Conservation (phyloP, 352 stramenopile species). For the Elongisporangium undulatum region DNA sequence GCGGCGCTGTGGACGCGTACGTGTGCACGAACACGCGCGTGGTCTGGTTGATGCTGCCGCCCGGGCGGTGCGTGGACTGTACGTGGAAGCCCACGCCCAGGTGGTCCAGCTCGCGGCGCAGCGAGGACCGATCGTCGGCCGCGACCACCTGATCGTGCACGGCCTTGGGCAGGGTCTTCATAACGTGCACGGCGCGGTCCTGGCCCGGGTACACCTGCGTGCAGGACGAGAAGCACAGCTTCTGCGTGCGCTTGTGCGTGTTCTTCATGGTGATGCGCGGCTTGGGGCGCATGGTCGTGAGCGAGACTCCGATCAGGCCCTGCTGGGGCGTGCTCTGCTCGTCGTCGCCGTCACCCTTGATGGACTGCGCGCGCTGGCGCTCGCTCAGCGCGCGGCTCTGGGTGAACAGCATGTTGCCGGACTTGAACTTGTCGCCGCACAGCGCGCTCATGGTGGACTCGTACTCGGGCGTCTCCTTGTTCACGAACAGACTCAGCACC, state of each 20-base stretch:
- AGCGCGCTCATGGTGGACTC: constrained; percentile 41
- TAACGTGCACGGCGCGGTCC: constrained; percentile 49
- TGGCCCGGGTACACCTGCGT: constrained; percentile 38
- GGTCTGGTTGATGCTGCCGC: constrained; percentile 25
- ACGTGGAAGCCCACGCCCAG: constrained; percentile 51
- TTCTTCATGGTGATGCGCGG: constrained; percentile 17
- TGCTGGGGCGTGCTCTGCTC: constrained; percentile 14
- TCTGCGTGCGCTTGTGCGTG: constrained; percentile 35
- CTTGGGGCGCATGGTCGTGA: constrained; percentile 19
- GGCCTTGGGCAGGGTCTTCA: constrained; percentile 56
- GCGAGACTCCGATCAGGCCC: constrained; percentile 22
- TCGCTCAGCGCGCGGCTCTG: constrained; percentile 16
- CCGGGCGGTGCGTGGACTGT: constrained; percentile 17
- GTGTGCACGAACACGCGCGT: constrained; percentile 42
- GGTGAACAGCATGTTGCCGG: constrained; percentile 34
- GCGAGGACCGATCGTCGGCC: constrained; percentile 26
- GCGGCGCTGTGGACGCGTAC: constrained; percentile 35
- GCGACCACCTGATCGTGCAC: constrained; percentile 36
- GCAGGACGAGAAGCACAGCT: constrained; percentile 40
- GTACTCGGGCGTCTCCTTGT: constrained; percentile 32
- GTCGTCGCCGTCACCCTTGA: constrained; percentile 5
- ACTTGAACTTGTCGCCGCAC: constrained; percentile 39
- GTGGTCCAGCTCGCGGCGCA: constrained; percentile 43
- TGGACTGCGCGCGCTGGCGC: constrained; percentile 20
- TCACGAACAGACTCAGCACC: constrained; percentile 44